These are phyloP conservation scores for Cytospora paraplurivora DNA, from an alignment of 2,329 filamentous ascomycete species.

Conservation along the genomic window DNA sequence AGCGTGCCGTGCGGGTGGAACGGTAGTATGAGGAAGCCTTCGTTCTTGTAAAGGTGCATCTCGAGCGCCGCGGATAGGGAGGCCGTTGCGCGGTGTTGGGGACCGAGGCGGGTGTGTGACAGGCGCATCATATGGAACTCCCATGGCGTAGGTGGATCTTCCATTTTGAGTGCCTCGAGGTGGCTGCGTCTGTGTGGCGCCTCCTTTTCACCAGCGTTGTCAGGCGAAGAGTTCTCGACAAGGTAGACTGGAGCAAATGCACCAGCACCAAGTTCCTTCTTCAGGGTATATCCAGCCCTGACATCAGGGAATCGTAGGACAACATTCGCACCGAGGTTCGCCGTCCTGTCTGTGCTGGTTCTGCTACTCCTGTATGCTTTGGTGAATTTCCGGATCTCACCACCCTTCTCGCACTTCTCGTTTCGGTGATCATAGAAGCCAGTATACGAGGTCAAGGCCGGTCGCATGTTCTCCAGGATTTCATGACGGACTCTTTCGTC, in stretches of 20 bases:
- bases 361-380: conserved; percentile 64
- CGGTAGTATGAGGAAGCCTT: conserved; percentile 86
- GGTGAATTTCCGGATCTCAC: conserved; percentile 80
- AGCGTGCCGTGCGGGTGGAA: conserved; percentile 88
- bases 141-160: conserved; percentile 85
- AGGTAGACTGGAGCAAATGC: conserved; percentile 96
- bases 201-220: conserved; percentile 49
- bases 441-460: conserved; percentile 71
- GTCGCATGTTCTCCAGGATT: conserved; percentile 74
- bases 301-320: conserved; percentile 68
- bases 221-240: conserved; percentile 69
- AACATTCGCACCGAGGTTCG: conserved; percentile 60
- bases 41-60: conserved; percentile 87
- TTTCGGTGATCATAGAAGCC: conserved; percentile 77
- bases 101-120: conserved; percentile 73
- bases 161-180: conserved; percentile 92
- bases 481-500: conserved; percentile 72
- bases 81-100: conserved; percentile 69
- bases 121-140: conserved; percentile 95
- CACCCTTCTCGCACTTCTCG: conserved; percentile 64
- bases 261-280: conserved; percentile 84
- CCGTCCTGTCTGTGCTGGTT: conserved; percentile 62
- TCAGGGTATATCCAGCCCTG: conserved; percentile 71
- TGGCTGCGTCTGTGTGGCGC: conserved; percentile 51
- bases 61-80: conserved; percentile 85